Base-by-base conservation (phyloP, 2,329 filamentous ascomycete genomes). In the Hypoxylon sp. region DNA sequence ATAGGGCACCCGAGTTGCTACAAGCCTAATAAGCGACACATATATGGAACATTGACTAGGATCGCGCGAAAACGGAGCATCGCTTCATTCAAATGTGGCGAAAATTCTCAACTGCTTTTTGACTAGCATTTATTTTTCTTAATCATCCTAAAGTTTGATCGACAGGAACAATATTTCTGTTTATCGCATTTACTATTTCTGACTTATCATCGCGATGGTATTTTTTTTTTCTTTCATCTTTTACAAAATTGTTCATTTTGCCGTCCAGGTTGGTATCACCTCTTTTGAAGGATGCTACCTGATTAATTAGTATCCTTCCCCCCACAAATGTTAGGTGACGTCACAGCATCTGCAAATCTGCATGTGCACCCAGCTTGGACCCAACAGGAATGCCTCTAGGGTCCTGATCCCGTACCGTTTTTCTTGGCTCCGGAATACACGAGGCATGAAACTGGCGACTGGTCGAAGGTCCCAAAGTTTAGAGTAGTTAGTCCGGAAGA, bases 331-430 rank as follows among this genome's bases (percentile, higher is more conserved):
- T 45, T 34, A 23, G 32, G 63, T 71, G 68, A 71, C 68, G 68
- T 71, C 68, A 71, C 57, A 55, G 51, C 65, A 68, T 68, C 67
- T 68, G 67, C 58, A 63, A 64, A 62, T 70, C 67, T 70, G 67
- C 59, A 68, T 68, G 65, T 68, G 68, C 65, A 66, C 68, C 62
- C 60, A 70, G 68, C 62, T 56, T 56, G 65, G 49, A 51, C 64
- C 65, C 68, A 66, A 64, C 56, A 63, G 51, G 50, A 49, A 61
- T 45, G 41, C 50, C 34, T 56, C 56, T 53, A 65, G 61, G 61
- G 62, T 59, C 49, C 30, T 60, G 28, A 19, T 65, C 61, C 61
- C 51, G 48, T 61, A 56, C 41, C 43, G 41, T 57, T 50, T 57
- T 50, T 63, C 58, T 63, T 69, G 51, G 59, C 63, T 52, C 34